These are phyloP conservation scores for Fusarium marasasianum DNA, from an alignment of 2,329 filamentous ascomycete genomes.

Conservation along the genomic window DNA sequence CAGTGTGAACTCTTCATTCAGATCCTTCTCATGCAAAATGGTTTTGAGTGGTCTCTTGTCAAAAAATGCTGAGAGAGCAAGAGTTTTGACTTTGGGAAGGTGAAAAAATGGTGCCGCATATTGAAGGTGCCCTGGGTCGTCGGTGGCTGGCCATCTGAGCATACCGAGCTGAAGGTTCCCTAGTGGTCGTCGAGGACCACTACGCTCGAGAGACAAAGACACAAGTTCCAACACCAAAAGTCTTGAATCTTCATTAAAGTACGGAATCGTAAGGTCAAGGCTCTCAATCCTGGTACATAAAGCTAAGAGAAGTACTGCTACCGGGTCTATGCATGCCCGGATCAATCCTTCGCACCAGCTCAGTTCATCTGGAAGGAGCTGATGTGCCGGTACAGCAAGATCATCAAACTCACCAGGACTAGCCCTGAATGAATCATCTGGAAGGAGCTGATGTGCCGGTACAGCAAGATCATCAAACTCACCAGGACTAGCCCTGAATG, in stretches of 20 bases:
- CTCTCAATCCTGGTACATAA: not conserved
- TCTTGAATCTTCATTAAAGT: not conserved
- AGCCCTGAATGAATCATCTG: no score
- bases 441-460: no score
- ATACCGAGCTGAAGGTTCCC: not conserved
- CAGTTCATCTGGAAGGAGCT: no score
- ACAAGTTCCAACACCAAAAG: not conserved
- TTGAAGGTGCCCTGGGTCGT: rapidly evolving
- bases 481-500: no score
- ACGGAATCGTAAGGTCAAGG: not conserved
- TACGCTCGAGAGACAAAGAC: rapidly evolving
- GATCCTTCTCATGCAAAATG: rapidly evolving
- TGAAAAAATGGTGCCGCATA: not conserved
- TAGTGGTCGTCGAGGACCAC: rapidly evolving
- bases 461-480: no score
- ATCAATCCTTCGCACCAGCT: not conserved
- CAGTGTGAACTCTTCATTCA: no score
- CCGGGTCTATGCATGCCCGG: not conserved
- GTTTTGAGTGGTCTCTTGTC: rapidly evolving
- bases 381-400: no score
- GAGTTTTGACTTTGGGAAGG: not conserved
- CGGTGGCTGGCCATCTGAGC: no score
- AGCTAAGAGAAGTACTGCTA: not conserved
- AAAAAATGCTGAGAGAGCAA: not conserved
- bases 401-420: no score